Base-by-base conservation (phyloP, 176 grass and related monocot species). In the Stipa capillata region DNA sequence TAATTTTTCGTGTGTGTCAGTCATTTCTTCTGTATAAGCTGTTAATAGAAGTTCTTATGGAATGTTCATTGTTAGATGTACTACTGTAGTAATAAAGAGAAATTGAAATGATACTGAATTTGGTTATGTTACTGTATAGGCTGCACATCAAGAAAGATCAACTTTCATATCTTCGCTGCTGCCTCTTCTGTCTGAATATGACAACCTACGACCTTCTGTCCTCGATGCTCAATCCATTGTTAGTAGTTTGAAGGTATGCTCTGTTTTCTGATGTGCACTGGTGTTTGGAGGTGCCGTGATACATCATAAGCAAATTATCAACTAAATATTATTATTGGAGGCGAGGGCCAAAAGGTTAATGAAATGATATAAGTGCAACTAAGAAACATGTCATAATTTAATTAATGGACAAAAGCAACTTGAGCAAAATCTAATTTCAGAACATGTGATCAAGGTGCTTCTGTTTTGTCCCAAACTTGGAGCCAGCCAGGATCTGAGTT, bases 181-280 rank as follows among this genome's bases (percentile, higher is more conserved):
- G 59, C 89, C 94, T 63, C 87, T 97, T 92, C 84, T 97, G 4
- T 92, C 91, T 90, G 91, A 97, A 82, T 94, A 97, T 79, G 80
- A 88, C 74, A 72, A 35, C 34, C 76, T 92, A 9, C 89, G 91
- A 21, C 91, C 89, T 79, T 59, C 91, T 82, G 86, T 79, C 54
- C 71, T 37, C 25, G 91, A 97, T 84, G 94, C 94, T 72, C 94
- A 94, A 65, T 90, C 94, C 56, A 94, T 97, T 79, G 85, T 92
- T 32, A 76, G 79, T 82, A 86, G 68, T 85, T 70, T 97, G 40
- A 94, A 94, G 89, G 94, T 97, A 80, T 48, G 33, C 57, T 70
- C 74, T 40, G 28, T 63, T 86, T 73, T 72, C 16, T 66, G 45
- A 20, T 12, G 20, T 74, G 43, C 11, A 0, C 6, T 68, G 32